Evolutionary conservation across 1,284 basidiomycete genomes (phyloP).

Genomic region (Leccinum laetum): DNA sequence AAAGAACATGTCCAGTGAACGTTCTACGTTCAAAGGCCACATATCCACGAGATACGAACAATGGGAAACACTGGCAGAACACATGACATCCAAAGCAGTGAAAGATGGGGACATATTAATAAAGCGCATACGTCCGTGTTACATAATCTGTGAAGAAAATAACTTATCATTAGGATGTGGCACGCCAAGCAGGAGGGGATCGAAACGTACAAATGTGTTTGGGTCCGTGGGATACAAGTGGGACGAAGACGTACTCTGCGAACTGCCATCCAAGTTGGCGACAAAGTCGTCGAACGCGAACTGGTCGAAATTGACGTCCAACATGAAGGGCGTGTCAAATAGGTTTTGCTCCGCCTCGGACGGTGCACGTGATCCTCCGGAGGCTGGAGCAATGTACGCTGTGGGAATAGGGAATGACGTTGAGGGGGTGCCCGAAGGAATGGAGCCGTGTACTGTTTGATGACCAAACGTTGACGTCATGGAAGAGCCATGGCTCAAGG

Average conservation of each 20-base stretch:
- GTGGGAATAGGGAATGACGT: slow-evolving; percentile 11
- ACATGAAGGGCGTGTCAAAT: slow-evolving; percentile 32
- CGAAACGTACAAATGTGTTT: slow-evolving; percentile 23
- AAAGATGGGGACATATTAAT: background rate
- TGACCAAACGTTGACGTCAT: slow-evolving; percentile 20
- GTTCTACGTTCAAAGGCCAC: slow-evolving; percentile 13
- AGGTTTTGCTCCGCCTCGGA: slow-evolving; percentile 22
- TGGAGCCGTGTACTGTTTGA: slow-evolving; percentile 10
- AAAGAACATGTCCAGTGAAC: slow-evolving; percentile 1
- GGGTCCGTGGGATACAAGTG: slow-evolving; percentile 15
- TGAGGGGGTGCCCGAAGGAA: background rate
- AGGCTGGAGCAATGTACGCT: background rate
- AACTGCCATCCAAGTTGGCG: slow-evolving; percentile 13
- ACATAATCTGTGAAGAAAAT: slow-evolving; percentile 25
- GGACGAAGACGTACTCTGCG: slow-evolving; percentile 12
- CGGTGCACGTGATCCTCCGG: slow-evolving; percentile 2
- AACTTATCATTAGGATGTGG: slow-evolving; percentile 4
- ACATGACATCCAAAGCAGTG: slow-evolving; percentile 1
- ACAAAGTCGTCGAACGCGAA: slow-evolving; percentile 28
- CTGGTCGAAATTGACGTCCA: slow-evolving; percentile 31
- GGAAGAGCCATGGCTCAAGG: slow-evolving; percentile 6
- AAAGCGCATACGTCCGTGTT: slow-evolving; percentile 9
- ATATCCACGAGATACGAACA: slow-evolving; percentile 4
- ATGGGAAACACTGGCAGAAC: background rate
- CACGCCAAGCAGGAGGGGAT: background rate